Evolutionary conservation across 1,139 yeast genomes (phyloP), one percentile per base, ranked within the genome.

Genomic region (Meyerozyma sp.): DNA sequence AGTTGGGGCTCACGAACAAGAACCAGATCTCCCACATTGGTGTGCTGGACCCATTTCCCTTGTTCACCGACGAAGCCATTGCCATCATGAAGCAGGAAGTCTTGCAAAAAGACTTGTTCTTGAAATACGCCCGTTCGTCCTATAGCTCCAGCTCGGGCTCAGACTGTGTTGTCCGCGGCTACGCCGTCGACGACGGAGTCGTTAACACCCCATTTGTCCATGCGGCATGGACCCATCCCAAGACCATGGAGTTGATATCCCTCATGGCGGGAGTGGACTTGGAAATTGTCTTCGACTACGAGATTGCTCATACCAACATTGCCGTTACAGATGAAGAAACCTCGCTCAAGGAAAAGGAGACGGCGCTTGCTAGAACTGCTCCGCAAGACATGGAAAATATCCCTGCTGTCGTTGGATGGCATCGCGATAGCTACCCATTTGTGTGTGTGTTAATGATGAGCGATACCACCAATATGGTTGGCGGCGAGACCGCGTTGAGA

Each of bases 371-470:
- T 36, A 49, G 53, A 11, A 46, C 47, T 8, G 46, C 46, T 29
- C 49, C 56, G 9, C 44, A 45, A n/a, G 53, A 61, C 21, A 64
- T 64, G 14, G 60, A 57, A 7, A 70, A 71, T 27, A 65, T 75
- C 40, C 79, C 79, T 18, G 81, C 79, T 36, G 67, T 77, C 40
- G 81, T 77, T 26, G 75, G 77, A 23, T 79, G 84, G 84, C 84
- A 79, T 61, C 57, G 65, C 44, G 84, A 79, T 56, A 71, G 80
- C 32, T 78, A 77, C 45, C 84, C 83, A 9, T 77, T 77, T 57
- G 84, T 79, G n/a, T 79, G 83, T 59, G 84, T 79, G 16, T 63
- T 79, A 43, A 79, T 79, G 84, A 56, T 79, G 35, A 71, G 79
- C 36, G 82, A 78, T 53, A 78, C 84, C 13, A 51, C 73, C 8